These are phyloP conservation scores for Heritiera fomes DNA, from an alignment of 345 rosid species.

Conservation along the genomic window DNA sequence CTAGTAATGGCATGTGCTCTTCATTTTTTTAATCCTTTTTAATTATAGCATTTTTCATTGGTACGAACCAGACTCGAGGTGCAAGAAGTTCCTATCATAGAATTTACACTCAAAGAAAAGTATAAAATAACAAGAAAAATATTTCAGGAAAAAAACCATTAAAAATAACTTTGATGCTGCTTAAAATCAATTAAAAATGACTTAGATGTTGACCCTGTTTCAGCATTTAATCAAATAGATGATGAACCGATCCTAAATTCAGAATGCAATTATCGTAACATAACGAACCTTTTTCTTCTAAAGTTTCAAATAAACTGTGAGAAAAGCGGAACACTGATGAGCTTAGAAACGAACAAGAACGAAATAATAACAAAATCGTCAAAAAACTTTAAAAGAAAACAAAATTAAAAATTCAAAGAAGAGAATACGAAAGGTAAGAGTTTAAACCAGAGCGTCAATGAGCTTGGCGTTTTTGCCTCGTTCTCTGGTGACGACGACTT, in stretches of 20 bases:
- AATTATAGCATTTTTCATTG: neutral
- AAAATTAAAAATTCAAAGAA: neutral
- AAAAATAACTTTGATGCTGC: neutral
- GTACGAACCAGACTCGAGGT: constrained; percentile 4
- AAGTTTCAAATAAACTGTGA: neutral
- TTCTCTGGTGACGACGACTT: constrained; percentile 92
- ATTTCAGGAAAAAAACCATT: no score
- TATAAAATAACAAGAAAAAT: neutral
- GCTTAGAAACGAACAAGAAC: neutral
- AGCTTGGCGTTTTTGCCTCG: constrained; percentile 89
- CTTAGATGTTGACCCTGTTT: constrained; percentile 21
- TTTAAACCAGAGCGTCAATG: constrained; percentile 63
- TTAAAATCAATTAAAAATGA: neutral
- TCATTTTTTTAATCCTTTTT: neutral
- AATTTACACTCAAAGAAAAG: neutral
- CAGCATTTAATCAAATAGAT: constrained; percentile 42
- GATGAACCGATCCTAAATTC: constrained; percentile 15
- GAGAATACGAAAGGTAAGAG: neutral
- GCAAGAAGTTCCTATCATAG: neutral
- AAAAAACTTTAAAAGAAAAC: neutral
- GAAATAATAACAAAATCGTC: neutral
- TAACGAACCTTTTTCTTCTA: neutral
- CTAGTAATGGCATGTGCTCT: neutral
- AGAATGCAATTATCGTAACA: neutral
- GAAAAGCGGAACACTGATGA: neutral